A percentile compares a stretch with the other conserved stretches of the same genome.
Conservation (phyloP, 2,329 filamentous ascomycete species). For the Penicillium sp. region DNA sequence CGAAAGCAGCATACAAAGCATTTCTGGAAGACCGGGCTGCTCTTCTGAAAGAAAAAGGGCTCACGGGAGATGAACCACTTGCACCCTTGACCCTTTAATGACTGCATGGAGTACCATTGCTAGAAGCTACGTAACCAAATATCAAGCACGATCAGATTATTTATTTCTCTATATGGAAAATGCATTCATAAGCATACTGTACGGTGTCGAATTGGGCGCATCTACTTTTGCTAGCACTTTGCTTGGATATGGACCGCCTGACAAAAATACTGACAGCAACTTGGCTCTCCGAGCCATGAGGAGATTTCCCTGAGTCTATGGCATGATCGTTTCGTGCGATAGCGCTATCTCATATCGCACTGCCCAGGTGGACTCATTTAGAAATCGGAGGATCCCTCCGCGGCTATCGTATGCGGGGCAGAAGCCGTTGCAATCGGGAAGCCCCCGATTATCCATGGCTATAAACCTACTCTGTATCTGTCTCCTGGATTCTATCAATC, state of each 20-base stretch:
- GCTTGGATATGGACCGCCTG: no score
- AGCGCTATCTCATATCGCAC: background rate
- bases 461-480: background rate
- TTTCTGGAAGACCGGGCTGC: conserved; percentile 22
- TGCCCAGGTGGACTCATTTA: background rate
- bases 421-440: background rate
- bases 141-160: no score
- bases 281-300: no score
- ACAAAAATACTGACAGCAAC: no score
- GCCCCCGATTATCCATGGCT: background rate
- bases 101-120: no score
- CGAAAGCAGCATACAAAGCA: conserved; percentile 22
- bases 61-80: conserved; percentile 22
- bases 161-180: no score
- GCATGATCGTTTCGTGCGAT: background rate
- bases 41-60: conserved; percentile 15
- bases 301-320: background rate
- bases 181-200: no score
- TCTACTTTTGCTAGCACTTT: no score
- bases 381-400: background rate
- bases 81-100: conserved; percentile 3
- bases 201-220: no score
- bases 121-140: no score
- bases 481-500: background rate
- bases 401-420: background rate